Conservation (phyloP, 768 basidiomycete species). For the Xerocomus brunneocitrinus region DNA sequence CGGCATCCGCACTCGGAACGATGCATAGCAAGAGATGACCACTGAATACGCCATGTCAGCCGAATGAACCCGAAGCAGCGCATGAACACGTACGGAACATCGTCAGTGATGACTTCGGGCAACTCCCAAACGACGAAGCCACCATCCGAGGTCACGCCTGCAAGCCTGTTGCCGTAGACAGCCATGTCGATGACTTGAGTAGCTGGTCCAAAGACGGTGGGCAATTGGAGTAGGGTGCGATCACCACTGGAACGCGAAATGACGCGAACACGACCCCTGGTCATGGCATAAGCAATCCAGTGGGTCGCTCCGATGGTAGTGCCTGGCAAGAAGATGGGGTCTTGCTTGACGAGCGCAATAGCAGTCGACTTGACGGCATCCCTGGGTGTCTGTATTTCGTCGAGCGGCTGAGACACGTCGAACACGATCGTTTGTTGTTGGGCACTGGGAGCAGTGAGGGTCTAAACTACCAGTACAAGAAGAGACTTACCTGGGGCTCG, state of each 20-base stretch:
- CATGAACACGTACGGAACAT: constrained; percentile 64
- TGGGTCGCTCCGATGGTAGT: constrained; percentile 88
- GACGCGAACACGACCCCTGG: constrained; percentile 82
- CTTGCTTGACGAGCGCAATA: constrained; percentile 84
- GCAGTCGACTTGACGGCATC: constrained; percentile 86
- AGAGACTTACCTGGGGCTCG: constrained; percentile 52
- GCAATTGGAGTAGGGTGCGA: constrained; percentile 78
- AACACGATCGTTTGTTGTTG: constrained; percentile 67
- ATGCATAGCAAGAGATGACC: constrained; percentile 68
- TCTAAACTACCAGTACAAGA: neutral
- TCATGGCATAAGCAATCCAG: constrained; percentile 94
- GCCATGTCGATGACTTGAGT: constrained; percentile 83
- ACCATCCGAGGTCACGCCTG: constrained; percentile 83
- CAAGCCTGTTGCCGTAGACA: constrained; percentile 74
- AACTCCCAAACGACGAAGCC: constrained; percentile 89
- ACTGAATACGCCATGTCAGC: constrained; percentile 33
- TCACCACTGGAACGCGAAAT: constrained; percentile 87
- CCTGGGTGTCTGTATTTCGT: constrained; percentile 69
- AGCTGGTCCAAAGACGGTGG: constrained; percentile 51
- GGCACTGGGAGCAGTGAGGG: constrained; percentile 36
- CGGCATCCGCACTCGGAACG: constrained; percentile 49
- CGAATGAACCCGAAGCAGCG: neutral
- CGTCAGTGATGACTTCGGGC: constrained; percentile 78
- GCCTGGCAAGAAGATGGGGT: constrained; percentile 77
- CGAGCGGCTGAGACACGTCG: constrained; percentile 68